Evolutionary conservation across 2,329 filamentous ascomycete genomes (phyloP), one percentile per base, ranked within the genome.

Genomic region (Aspergillus ibericus): DNA sequence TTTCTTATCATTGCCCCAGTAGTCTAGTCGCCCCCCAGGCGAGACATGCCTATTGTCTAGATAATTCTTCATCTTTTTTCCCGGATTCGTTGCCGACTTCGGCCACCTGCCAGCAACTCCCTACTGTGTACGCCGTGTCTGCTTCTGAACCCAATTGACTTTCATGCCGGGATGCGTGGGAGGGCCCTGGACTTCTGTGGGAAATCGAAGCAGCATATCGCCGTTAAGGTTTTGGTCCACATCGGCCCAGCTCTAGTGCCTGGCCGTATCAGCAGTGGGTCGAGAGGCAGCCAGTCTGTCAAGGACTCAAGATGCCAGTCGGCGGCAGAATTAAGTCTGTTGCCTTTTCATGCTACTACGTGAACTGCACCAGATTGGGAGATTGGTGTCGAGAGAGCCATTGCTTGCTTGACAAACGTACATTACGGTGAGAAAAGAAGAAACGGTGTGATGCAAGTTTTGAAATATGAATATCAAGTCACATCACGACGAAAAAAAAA

Each of bases 161-260:
- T 22, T 42, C 9, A 9, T 42, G 18, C 18, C 38, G 5, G 20
- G 38, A 13, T 3, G 38, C 38, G 13, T 42, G 9, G 16, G 20
- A 22, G 9, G 2, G 38, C 18, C 18, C 18, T 22, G 10, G 2
- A 1, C 13, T 42, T 15, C 18, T 42, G 18, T 42, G 18, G 18
- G 10, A 18, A 16, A 42, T 42, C 38, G 38, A 42, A 42, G 10
- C 38, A 42, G 38, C 50, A 35, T 48, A 52, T 57, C 42, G 22
- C 18, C 18, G 22, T 59, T 56, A 59, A 59, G 58, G 54, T 59
- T 59, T 54, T 52, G 54, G 40, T 42, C 38, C 38, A 42, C 38
- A 20, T 42, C 38, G 38, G 38, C 38, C 38, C 38, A 42, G 38
- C 10, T 42, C 20, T 42, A 42, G 38, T 42, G 16, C 38, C 9